Percentiles rank a stretch among this genome's conserved stretches.
Conservation (phyloP, 1,139 yeast genomes). For the Magnusiomyces tetraspermus region DNA sequence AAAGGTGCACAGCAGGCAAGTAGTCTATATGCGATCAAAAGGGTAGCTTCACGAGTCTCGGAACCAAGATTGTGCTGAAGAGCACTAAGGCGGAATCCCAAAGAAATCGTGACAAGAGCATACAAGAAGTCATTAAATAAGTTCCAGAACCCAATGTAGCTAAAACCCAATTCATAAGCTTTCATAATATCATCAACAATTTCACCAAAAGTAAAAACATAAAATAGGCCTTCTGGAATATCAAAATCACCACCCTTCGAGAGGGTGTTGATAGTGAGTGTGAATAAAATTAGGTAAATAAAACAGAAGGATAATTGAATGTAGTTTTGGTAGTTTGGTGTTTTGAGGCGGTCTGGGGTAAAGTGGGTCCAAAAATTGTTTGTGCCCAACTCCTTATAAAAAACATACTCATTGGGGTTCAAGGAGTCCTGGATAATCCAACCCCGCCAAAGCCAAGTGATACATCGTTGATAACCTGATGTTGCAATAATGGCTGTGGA, state of each 20-base stretch:
- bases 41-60: constrained; percentile 36
- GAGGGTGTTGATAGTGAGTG: constrained; percentile 52
- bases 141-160: constrained; percentile 71
- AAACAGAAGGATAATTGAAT: constrained; percentile 61
- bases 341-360: constrained; percentile 72
- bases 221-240: constrained; percentile 48
- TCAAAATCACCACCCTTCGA: constrained; percentile 32
- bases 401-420: constrained; percentile 55
- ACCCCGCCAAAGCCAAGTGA: constrained; percentile 88
- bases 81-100: constrained; percentile 49
- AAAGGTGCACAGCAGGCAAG: constrained; percentile 78
- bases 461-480: constrained; percentile 75
- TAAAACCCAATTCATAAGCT: constrained; percentile 64
- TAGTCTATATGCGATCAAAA: constrained; percentile 58
- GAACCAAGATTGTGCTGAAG: constrained; percentile 23
- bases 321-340: constrained; percentile 73
- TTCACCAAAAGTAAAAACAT: constrained; percentile 58
- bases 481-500: constrained; percentile 68
- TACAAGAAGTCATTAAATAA: constrained; percentile 69
- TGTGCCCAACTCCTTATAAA: constrained; percentile 53
- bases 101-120: constrained; percentile 42
- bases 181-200: constrained; percentile 59
- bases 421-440: constrained; percentile 75
- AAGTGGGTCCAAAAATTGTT: constrained; percentile 56
- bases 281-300: constrained; percentile 52